Percentiles rank a stretch among this genome's conserved stretches.
Conservation (phyloP, 164 flowering plant species). For the Kalanchoe fedtschenkoi region DNA sequence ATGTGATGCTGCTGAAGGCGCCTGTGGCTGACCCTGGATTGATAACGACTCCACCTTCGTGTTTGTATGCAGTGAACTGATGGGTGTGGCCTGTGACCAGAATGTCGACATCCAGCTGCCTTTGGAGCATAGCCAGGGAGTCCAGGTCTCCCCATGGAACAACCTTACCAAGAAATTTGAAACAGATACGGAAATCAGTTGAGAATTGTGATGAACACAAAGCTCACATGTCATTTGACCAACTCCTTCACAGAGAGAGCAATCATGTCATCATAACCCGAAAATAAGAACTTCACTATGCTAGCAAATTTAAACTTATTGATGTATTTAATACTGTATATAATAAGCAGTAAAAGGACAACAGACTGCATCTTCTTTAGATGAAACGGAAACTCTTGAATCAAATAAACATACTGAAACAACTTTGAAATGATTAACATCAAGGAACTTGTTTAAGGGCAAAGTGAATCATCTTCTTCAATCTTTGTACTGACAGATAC, state of each 20-base stretch:
- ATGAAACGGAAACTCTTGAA: background rate
- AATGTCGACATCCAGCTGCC: slow-evolving; percentile 92
- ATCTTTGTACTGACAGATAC: no score
- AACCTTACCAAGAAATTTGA: slow-evolving; percentile 29
- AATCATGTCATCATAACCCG: no score
- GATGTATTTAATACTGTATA: no score
- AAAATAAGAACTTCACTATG: no score
- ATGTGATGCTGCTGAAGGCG: slow-evolving; percentile 78
- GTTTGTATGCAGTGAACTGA: slow-evolving; percentile 77
- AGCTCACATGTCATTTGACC: no score
- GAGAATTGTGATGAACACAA: no score
- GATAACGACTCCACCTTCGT: slow-evolving; percentile 82
- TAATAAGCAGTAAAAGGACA: background rate
- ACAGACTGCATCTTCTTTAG: background rate
- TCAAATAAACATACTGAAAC: no score
- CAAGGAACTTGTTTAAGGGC: background rate
- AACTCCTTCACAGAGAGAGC: no score
- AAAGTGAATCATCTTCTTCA: no score
- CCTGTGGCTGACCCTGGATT: slow-evolving; percentile 88
- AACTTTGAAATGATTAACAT: no score
- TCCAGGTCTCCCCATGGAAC: slow-evolving; percentile 95
- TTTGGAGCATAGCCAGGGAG: slow-evolving; percentile 90
- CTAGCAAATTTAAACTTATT: no score
- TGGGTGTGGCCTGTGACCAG: slow-evolving; percentile 93
- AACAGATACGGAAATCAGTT: background rate